Evolutionary conservation across 805 yeast species (phyloP), one percentile per base, ranked within the genome.

Genomic region (Ogataea neopini): DNA sequence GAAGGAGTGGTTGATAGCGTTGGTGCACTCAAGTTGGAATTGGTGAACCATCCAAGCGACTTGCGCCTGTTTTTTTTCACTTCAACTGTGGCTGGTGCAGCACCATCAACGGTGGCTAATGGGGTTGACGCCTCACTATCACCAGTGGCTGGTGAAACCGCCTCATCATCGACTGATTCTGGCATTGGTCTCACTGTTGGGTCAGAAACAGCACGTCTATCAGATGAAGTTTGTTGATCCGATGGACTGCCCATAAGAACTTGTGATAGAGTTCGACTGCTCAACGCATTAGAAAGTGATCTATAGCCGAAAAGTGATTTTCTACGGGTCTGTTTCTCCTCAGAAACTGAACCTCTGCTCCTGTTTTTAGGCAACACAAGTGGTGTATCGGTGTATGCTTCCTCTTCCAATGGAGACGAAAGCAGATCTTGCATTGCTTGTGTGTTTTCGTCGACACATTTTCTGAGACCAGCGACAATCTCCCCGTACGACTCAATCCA

Each of bases 231-330:
- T n/a, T 20, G 22, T 26, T 29, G 19, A 11, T 44, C 37, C 22
- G 20, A 9, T 5, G 20, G 34, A 14, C 35, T 46, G 10, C 49
- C 46, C 13, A 37, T 32, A 20, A 52, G 42, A 15, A 45, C 41
- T 18, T 50, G 51, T 18, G 58, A 49, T 26, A 50, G 43, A 10
- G 47, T 47, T 23, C 60, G 48, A 13, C 59, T 35, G 35, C 59
- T 54, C 20, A 59, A 29, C 10, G 62, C 59, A 25, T 41, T 54
- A 10, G 67, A 61, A 17, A 60, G 37, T 3, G 66, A 56, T 17
- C 64, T 44, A 43, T 60, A 61, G 17, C 65, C 62, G 42, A 62
- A 61, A 14, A 62, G 30, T 4, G 67, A 59, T 36, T 51, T 55
- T 45, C 68, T 56, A 40, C 54, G 53, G 9, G 49, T 39, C 43